Evolutionary conservation across 176 grass and related monocot species (phyloP).

Genomic region (Cymbopogon citratus): DNA sequence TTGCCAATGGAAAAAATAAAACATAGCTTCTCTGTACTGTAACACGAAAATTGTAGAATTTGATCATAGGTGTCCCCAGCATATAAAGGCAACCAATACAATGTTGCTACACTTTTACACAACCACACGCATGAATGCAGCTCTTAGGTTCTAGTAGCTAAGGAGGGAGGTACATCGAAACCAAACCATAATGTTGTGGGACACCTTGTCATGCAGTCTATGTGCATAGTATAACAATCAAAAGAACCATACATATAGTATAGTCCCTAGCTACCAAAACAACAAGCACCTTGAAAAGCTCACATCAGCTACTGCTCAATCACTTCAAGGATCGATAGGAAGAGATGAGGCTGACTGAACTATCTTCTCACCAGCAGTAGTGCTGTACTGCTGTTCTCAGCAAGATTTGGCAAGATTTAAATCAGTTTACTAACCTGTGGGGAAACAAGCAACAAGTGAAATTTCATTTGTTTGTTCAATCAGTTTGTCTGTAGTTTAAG

Average conservation of each 20-base stretch:
- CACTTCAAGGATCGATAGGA: not conserved
- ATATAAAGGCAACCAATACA: not conserved
- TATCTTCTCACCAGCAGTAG: not conserved
- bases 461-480: not conserved
- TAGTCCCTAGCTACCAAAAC: not conserved
- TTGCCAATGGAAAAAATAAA: not conserved
- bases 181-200: slow-evolving; percentile 18
- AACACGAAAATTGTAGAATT: not conserved
- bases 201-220: not conserved
- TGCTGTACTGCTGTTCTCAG: not conserved
- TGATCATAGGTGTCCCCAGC: not conserved
- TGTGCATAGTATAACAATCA: not conserved
- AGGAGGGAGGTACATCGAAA: not conserved
- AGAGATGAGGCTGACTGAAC: not conserved
- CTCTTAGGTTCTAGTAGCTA: slow-evolving; percentile 25
- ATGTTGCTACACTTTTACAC: not conserved
- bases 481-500: not conserved
- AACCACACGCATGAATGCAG: slow-evolving; percentile 3
- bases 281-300: slow-evolving; percentile 13
- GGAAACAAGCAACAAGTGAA: not conserved
- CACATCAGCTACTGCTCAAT: not conserved
- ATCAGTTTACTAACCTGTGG: not conserved
- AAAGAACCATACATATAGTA: not conserved
- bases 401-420: slow-evolving; percentile 17
- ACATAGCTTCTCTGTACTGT: too few relatives aligned